A percentile compares a stretch with the other conserved stretches of the same genome.
phyloP scores from a whole-genome alignment of 176 grass and related monocot species.

The Echinochloa phyllopogon region DNA sequence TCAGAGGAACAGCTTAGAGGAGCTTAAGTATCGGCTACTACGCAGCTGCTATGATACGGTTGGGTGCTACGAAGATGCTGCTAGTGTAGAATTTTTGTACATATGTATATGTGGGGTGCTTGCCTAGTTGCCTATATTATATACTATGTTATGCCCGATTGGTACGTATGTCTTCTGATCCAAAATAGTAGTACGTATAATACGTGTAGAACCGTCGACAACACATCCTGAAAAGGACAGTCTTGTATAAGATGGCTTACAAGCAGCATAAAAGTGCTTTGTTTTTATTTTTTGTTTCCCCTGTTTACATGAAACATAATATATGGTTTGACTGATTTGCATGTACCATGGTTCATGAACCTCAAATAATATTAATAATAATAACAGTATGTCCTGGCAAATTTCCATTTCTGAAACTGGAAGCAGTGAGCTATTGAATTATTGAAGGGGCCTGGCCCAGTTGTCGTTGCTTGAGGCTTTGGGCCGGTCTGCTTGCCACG shows the following conservation, averaged over 20 bases:
- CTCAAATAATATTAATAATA: too few relatives aligned
- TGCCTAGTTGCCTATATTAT: too few relatives aligned
- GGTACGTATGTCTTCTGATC: background rate
- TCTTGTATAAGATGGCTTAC: slow-evolving; percentile 15
- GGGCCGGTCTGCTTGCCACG: background rate
- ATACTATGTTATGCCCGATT: background rate
- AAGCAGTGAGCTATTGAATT: background rate
- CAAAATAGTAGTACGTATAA: background rate
- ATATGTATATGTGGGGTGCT: slow-evolving; percentile 1
- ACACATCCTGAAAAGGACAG: background rate
- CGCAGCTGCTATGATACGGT: background rate
- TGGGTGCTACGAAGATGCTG: slow-evolving; percentile 1
- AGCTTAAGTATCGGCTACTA: slow-evolving; percentile 11
- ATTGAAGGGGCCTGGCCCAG: background rate
- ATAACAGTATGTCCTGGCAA: too few relatives aligned
- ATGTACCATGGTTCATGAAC: background rate
- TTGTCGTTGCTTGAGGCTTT: background rate
- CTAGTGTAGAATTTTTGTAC: slow-evolving; percentile 32
- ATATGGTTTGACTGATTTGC: background rate
- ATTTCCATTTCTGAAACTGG: background rate
- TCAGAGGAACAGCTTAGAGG: slow-evolving; percentile 19
- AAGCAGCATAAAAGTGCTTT: slow-evolving; percentile 24
- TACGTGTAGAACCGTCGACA: background rate
- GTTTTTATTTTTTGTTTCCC: background rate
- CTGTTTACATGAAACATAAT: background rate